A percentile compares a stretch with the other conserved stretches of the same genome.
Evolutionary conservation across 192 early-diverging fungal species (phyloP).

Genomic region (Entomortierella lignicola): DNA sequence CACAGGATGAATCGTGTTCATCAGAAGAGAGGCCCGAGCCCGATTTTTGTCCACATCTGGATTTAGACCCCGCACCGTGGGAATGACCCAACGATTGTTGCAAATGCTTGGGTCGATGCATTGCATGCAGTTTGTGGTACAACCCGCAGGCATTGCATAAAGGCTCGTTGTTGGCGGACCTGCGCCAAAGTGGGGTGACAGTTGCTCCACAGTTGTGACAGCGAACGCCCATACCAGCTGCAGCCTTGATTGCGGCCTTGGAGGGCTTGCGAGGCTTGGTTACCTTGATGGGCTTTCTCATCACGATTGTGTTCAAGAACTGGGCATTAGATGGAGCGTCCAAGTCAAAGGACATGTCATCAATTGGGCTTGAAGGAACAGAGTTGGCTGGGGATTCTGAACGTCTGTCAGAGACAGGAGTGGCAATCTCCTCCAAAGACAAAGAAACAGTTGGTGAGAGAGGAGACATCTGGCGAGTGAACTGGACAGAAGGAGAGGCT

Average conservation of each 20-base stretch:
- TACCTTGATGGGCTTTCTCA: slow-evolving; percentile 4
- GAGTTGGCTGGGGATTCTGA: neutral
- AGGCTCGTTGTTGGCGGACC: slow-evolving; percentile 84
- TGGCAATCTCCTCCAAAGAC: neutral
- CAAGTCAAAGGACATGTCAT: neutral
- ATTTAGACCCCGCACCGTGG: slow-evolving; percentile 12
- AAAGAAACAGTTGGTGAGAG: slow-evolving; percentile 7
- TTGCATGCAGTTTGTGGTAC: slow-evolving; percentile 63
- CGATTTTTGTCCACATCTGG: slow-evolving; percentile 13
- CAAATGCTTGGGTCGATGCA: slow-evolving; percentile 48
- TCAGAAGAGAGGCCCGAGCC: neutral
- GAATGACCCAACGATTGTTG: slow-evolving; percentile 33
- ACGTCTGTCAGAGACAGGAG: neutral
- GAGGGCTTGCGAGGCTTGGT: slow-evolving; percentile 52
- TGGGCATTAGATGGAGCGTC: neutral
- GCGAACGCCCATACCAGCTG: slow-evolving; percentile 46
- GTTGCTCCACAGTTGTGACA: slow-evolving; percentile 84
- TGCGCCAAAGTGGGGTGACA: slow-evolving; percentile 93
- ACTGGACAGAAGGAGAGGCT: slow-evolving; percentile 21
- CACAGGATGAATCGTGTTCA: neutral
- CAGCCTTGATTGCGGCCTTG: slow-evolving; percentile 52
- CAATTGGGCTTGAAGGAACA: neutral
- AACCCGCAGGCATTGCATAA: slow-evolving; percentile 98
- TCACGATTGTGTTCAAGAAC: neutral
- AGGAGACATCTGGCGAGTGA: slow-evolving; percentile 19